Evolutionary conservation across 345 rosid genomes (phyloP).

Genomic region (Salix koriyanagi): DNA sequence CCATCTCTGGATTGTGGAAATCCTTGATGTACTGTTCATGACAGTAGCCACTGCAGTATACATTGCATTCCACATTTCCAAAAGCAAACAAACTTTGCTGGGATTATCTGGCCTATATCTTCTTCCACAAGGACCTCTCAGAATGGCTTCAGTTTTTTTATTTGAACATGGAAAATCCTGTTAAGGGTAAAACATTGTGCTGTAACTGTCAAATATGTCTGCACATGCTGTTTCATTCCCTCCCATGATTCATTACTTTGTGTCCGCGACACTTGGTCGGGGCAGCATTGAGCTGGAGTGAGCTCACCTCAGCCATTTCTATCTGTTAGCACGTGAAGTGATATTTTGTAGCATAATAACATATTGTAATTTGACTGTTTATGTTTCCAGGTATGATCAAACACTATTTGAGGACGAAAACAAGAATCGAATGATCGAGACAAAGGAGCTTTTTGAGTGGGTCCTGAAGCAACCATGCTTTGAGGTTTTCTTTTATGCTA

Average conservation of each 20-base stretch:
- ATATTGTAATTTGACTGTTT: background rate
- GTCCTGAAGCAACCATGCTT: slow-evolving; percentile 97
- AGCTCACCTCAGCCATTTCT: background rate
- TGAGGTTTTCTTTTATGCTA: slow-evolving; percentile 47
- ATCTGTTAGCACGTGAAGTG: background rate
- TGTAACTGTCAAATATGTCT: background rate
- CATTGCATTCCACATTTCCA: background rate
- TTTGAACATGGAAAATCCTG: background rate
- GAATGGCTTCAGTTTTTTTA: background rate
- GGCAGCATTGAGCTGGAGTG: background rate
- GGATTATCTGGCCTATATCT: background rate
- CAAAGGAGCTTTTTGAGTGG: slow-evolving; percentile 94
- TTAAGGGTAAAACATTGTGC: background rate
- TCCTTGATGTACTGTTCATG: background rate
- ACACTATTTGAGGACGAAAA: slow-evolving; percentile 87
- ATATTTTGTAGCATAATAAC: background rate
- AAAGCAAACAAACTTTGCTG: background rate
- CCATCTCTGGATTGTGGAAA: background rate
- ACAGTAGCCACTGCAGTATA: background rate
- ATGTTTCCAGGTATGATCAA: slow-evolving; percentile 74
- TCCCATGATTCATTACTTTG: background rate
- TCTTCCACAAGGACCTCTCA: background rate
- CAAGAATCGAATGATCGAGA: slow-evolving; percentile 90
- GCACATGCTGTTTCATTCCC: background rate
- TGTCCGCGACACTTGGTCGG: background rate